Conservation (phyloP, 345 rosid species). For the Streptanthus diversifolius region DNA sequence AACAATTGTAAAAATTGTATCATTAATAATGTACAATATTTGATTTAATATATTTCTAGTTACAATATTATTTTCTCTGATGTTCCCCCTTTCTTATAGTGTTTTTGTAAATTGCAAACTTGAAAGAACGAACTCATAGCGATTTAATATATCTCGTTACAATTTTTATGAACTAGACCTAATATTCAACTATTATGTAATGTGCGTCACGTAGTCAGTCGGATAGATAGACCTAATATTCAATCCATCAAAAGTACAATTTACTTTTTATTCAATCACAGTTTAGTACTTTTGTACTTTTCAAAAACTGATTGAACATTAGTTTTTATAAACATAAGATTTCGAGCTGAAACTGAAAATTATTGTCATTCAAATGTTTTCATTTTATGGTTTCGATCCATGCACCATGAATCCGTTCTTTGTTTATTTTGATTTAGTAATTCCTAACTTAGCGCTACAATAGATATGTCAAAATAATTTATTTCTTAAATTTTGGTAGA, state of each 20-base stretch:
- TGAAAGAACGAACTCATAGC: not conserved
- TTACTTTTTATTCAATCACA: not conserved
- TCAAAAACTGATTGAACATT: not conserved
- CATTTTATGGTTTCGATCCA: not conserved
- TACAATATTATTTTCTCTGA: not conserved
- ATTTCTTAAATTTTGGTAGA: not conserved
- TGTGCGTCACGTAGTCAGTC: not conserved
- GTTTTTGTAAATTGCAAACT: not conserved
- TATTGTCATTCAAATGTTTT: not conserved
- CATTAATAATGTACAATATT: not conserved
- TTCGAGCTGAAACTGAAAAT: not conserved
- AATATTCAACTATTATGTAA: not conserved
- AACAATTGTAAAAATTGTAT: not conserved
- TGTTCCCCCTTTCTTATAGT: not conserved
- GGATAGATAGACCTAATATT: not conserved
- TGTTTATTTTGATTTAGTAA: not conserved
- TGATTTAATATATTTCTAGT: not conserved
- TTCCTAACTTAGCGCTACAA: not conserved
- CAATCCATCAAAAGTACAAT: not conserved
- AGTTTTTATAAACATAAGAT: not conserved
- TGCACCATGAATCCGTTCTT: not conserved
- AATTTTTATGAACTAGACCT: not conserved
- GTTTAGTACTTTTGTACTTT: not conserved
- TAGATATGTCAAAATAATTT: not conserved
- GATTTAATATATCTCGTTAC: not conserved